Base-by-base conservation (phyloP, 2,329 filamentous ascomycete species). In the Aspergillus neoniger region DNA sequence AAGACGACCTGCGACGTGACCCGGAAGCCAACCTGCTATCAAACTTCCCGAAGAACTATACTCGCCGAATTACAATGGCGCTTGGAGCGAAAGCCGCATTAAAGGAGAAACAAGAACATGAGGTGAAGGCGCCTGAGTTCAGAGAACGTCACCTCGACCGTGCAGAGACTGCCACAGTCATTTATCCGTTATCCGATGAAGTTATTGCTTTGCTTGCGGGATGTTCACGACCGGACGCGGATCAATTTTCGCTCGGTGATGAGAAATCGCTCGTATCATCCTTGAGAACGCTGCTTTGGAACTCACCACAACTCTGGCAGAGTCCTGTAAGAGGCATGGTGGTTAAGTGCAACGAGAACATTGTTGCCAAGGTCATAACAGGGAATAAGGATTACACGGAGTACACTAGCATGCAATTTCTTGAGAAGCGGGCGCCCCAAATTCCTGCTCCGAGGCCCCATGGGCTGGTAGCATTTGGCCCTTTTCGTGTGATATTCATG, bases 401-500 rank as follows among this genome's bases (percentile, higher is more conserved):
- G 52, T 72, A 72, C 50, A 69, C 66, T 1, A 69, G 57, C 38
- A 59, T 74, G 38, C 53, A 70, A 62, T 74, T 65, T 30, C 69
- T 72, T 56, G 66, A 51, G 17, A 57, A 66, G 6, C 48, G 60
- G 23, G 62, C 59, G 12, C 65, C 69, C 12, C 66, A 72, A 36
- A 62, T 72, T 17, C 71, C 72, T 52, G 65, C 61, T 17, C 70
- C 69, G 4, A 73, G 59, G 55, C 63, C 67, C 14, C 70, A 73
- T 63, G 70, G 72, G 4, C 25, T 74, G 17, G 62, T 72, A 8
- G 49, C 32, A 5, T 60, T 70, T 5, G 68, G 66, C 1, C 63
- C 59, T 12, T 67, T 67, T 60, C 59, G 63, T n/a, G 66, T 69
- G 10, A 67, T 70, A 36, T 72, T 72, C 43, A 73, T 73, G 69